Percentiles rank a stretch among this genome's conserved stretches.
Evolutionary conservation across 768 basidiomycete genomes (phyloP).

Genomic region (Amanita fuliginea): DNA sequence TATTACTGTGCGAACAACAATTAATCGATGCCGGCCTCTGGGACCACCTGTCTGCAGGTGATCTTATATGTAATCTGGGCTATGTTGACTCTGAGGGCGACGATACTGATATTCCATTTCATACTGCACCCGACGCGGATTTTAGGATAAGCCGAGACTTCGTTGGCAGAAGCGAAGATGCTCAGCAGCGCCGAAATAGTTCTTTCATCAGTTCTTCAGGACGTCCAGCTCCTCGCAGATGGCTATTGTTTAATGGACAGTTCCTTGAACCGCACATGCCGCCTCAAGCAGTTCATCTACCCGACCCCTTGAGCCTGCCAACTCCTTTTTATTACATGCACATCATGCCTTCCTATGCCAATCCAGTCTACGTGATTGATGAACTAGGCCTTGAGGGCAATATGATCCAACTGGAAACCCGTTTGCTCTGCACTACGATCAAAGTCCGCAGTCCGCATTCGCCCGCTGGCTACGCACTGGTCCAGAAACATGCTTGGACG

Average conservation of each 20-base stretch:
- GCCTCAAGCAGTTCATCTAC: constrained; percentile 41
- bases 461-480: constrained; percentile 46
- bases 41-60: constrained; percentile 66
- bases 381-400: constrained; percentile 24
- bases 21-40: constrained; percentile 59
- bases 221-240: constrained; percentile 23
- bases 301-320: constrained; percentile 50
- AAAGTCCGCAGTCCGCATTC: constrained; percentile 52
- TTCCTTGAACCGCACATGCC: constrained; percentile 51
- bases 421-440: constrained; percentile 31
- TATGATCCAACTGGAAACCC: constrained; percentile 27
- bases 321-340: constrained; percentile 73
- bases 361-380: constrained; percentile 24
- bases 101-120: constrained; percentile 4
- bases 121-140: constrained; percentile 3
- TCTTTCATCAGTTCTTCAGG: constrained; percentile 5
- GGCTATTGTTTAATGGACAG: constrained; percentile 69
- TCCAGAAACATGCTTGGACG: constrained; percentile 57
- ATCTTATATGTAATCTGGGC: constrained; percentile 73
- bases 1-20: constrained; percentile 57
- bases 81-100: constrained; percentile 38
- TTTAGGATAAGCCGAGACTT: background rate
- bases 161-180: background rate
- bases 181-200: background rate
- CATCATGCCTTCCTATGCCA: constrained; percentile 34